Conservation (phyloP, 148 eudicot genomes). For the Hydrangea macrophylla region DNA sequence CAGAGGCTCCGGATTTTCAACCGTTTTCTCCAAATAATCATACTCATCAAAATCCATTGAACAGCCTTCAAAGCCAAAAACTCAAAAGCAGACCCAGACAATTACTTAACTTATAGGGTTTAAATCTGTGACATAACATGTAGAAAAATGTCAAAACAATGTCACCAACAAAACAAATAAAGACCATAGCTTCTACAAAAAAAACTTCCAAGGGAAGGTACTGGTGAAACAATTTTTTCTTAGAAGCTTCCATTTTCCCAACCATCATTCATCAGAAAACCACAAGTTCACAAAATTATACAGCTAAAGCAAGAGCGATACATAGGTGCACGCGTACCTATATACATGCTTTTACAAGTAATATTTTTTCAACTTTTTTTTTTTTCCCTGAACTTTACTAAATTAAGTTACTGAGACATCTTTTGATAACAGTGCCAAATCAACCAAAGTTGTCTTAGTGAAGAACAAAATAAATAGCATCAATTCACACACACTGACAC, state of each 20-base stretch:
- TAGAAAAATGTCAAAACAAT: background rate
- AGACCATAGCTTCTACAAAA: background rate
- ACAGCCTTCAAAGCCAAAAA: slow-evolving; percentile 14
- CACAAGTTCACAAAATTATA: too few species aligned
- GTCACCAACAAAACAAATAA: background rate
- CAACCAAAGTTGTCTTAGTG: too few species aligned
- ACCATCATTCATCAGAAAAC: too few species aligned
- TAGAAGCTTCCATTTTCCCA: background rate
- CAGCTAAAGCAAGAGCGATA: too few species aligned
- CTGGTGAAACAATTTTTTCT: background rate
- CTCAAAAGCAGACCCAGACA: background rate
- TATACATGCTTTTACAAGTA: too few species aligned
- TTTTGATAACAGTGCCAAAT: too few species aligned
- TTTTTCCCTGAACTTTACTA: too few species aligned
- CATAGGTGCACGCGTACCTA: too few species aligned
- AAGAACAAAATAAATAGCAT: too few species aligned
- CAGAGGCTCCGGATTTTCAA: slow-evolving; percentile 46
- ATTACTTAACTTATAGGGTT: background rate
- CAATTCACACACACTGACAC: too few species aligned
- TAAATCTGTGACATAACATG: background rate
- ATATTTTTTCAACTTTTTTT: too few species aligned
- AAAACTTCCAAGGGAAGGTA: background rate
- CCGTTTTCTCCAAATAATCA: slow-evolving; percentile 72
- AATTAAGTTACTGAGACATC: too few species aligned
- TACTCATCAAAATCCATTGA: slow-evolving; percentile 81